phyloP scores from a whole-genome alignment of 257 asterid species.

The Leptodermis oblonga region DNA sequence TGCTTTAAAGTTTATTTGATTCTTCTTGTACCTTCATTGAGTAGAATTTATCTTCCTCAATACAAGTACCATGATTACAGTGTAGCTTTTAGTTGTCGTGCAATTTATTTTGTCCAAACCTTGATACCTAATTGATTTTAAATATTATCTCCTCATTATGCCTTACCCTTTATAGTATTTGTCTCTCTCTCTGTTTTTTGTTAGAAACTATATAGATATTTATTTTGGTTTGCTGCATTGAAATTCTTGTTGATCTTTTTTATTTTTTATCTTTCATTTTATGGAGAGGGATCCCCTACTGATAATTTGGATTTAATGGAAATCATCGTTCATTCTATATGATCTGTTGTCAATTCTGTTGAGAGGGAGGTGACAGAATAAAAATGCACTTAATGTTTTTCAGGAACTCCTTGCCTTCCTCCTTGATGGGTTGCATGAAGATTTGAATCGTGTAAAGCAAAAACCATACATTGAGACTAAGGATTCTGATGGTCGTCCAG shows the following conservation, averaged over 20 bases:
- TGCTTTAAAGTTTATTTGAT: not conserved
- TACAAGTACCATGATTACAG: not conserved
- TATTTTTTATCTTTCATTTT: accelerated
- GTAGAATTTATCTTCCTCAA: not conserved
- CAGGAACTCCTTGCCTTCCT: constrained; percentile 98
- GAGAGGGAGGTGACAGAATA: not conserved
- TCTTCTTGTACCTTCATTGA: not conserved
- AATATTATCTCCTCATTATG: not conserved
- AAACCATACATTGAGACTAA: constrained; percentile 83
- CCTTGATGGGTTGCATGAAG: constrained; percentile 97
- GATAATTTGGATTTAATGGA: not conserved
- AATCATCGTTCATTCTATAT: not conserved
- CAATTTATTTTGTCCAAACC: not conserved
- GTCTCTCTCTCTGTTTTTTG: not conserved
- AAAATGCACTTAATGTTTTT: not conserved
- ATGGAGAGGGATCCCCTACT: not conserved
- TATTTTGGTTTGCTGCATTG: not conserved
- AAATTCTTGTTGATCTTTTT: not conserved
- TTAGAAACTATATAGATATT: not conserved
- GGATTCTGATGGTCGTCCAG: constrained; percentile 80
- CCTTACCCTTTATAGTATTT: not conserved
- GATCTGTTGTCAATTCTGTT: not conserved
- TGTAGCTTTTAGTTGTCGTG: no score
- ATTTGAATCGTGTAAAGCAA: constrained; percentile 91
- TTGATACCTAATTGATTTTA: not conserved